phyloP scores from a whole-genome alignment of 2,329 filamentous ascomycete species.

The Hypoxylon sp. region DNA sequence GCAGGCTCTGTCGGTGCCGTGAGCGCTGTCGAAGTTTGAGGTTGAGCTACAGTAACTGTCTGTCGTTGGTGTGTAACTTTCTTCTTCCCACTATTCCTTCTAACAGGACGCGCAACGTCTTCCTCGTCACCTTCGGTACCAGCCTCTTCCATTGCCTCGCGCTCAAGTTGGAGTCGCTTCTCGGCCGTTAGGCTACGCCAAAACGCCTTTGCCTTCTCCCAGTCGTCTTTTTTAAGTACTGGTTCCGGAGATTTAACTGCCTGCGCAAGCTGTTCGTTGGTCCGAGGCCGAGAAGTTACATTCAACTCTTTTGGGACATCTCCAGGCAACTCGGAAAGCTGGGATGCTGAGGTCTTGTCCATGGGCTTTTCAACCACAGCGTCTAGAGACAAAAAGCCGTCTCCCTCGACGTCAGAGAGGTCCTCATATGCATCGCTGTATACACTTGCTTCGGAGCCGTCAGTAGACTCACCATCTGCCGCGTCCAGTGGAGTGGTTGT shows the following conservation, averaged over 20 bases:
- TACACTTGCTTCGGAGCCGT: constrained; percentile 63
- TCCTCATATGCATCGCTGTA: constrained; percentile 86
- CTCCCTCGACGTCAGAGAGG: constrained; percentile 71
- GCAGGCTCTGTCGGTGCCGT: constrained; percentile 47
- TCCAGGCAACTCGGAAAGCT: constrained; percentile 21
- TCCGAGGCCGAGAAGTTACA: constrained; percentile 33
- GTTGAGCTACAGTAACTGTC: constrained; percentile 16
- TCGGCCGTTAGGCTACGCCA: constrained; percentile 76
- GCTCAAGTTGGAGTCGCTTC: constrained; percentile 72
- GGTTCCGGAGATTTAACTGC: background rate
- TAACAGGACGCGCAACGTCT: constrained; percentile 48
- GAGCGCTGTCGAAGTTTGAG: constrained; percentile 38
- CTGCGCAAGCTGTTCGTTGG: constrained; percentile 29
- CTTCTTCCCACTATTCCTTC: constrained; percentile 52
- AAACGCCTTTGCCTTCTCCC: constrained; percentile 76
- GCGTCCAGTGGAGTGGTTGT: constrained; percentile 49
- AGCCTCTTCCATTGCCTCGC: constrained; percentile 67
- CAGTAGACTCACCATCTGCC: constrained; percentile 54
- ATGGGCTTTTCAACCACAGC: constrained; percentile 75
- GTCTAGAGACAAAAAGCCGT: constrained; percentile 79
- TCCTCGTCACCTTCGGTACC: constrained; percentile 62
- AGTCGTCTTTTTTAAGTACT: constrained; percentile 60
- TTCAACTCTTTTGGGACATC: constrained; percentile 5
- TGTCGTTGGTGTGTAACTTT: constrained; percentile 57
- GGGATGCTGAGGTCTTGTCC: constrained; percentile 59